These are phyloP conservation scores for Drechmeria coniospora DNA, from an alignment of 2,329 filamentous ascomycete genomes.

Conservation along the genomic window DNA sequence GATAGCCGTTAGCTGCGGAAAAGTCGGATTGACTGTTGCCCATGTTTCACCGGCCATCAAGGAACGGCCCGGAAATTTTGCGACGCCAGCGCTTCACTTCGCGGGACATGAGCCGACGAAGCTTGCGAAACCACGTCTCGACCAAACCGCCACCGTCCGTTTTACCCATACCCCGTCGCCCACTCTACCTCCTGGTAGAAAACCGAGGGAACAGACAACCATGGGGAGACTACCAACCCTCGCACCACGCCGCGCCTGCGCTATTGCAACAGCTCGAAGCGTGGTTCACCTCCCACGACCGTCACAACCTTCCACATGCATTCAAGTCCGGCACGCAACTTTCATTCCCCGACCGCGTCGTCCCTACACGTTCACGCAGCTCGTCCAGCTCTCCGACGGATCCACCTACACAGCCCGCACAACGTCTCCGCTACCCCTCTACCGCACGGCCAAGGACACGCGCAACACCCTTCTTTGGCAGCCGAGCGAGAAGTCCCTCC, in stretches of 20 bases:
- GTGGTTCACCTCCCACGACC: slow-evolving; percentile 6
- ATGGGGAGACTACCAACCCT: slow-evolving; percentile 16
- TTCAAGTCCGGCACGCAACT: slow-evolving; percentile 64
- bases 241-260: slow-evolving; percentile 13
- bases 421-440: slow-evolving; percentile 50
- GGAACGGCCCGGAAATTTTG: slow-evolving; percentile 10
- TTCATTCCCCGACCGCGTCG: slow-evolving; percentile 78
- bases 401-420: slow-evolving; percentile 69
- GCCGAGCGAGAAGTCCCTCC: slow-evolving; percentile 61
- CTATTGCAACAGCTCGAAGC: slow-evolving; percentile 1
- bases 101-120: background rate
- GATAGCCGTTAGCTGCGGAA: too few species aligned
- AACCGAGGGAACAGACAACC: too few species aligned
- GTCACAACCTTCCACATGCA: slow-evolving; percentile 13
- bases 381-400: slow-evolving; percentile 84
- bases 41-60: background rate
- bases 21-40: too few species aligned
- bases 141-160: background rate
- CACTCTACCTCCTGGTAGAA: too few species aligned
- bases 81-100: slow-evolving; percentile 3
- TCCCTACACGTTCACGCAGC: slow-evolving; percentile 94
- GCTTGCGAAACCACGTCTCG: background rate
- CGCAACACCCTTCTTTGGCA: slow-evolving; percentile 89
- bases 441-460: slow-evolving; percentile 59
- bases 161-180: background rate